Base-by-base conservation (phyloP, 129 eudicot genomes). In the Pulicaria dysenterica region DNA sequence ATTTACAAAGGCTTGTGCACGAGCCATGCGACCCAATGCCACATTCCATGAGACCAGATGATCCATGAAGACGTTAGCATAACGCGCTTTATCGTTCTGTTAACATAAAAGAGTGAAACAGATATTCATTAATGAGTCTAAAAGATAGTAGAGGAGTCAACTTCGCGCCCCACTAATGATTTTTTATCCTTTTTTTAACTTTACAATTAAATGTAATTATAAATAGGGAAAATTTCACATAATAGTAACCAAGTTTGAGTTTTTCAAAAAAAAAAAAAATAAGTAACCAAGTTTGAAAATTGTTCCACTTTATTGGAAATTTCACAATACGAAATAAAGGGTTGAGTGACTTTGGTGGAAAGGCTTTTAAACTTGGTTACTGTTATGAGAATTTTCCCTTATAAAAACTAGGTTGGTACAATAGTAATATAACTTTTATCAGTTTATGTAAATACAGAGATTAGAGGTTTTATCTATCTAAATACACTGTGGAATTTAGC, bases 41-140 rank as follows among this genome's bases (percentile, higher is more conserved):
- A 86, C 87, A 44, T 93, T 64, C 98, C 98, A 93, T 45, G 98
- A 93, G 5, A 93, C 91, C 7, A 93, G 96, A 85, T 89, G 98
- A 68, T 90, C 64, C 92, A 93, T 80, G 74, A 85, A 93, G 14
- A 73, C 79, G 12, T 80, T 85, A 7, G 79, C 92, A 64, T 93
- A 93, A 55, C 73, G 64, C 11, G 79, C 87, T 72, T 69, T 87
- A 60, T 93, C 95, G 47, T 93, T 93, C 96, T 93, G 90, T 50
- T 62, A 34, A 50, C 8, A 48, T 3, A 6, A 36, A 61, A 13
- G 5, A 4, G 19, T 6, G 15, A 49, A 4, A 56, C 54, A 7
- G 5, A 72, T 24, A 44, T 3, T 36, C 17, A 59, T 10, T 19
- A 8, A 3, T 1, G n/a, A 46, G 67, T 43, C 40, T 47, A 48